These are phyloP conservation scores for Serendipita vermifera DNA, from an alignment of 768 basidiomycete species.

Conservation along the genomic window DNA sequence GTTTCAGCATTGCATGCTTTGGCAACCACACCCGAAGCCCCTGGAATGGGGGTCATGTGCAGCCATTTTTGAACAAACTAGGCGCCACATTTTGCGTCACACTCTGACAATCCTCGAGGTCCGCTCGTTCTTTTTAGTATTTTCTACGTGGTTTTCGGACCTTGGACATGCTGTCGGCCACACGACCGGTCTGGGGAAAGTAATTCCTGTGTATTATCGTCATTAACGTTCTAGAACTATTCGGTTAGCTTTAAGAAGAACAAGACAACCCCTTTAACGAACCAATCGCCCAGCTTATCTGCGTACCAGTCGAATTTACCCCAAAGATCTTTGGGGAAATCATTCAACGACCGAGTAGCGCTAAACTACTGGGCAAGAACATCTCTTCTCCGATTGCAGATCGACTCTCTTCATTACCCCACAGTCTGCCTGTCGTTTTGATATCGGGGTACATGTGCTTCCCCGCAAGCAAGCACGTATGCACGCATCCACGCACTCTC, in stretches of 20 bases:
- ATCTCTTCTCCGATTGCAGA: neutral
- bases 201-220: neutral
- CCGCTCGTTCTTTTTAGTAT: neutral
- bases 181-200: neutral
- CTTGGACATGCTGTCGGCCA: neutral
- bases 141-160: neutral
- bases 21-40: too few relatives aligned
- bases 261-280: too few relatives aligned
- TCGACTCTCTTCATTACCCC: neutral
- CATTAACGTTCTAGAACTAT: too few relatives aligned
- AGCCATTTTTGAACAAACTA: too few relatives aligned
- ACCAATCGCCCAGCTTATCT: neutral
- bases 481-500: too few relatives aligned
- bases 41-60: too few relatives aligned
- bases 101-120: too few relatives aligned
- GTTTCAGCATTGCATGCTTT: too few relatives aligned
- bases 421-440: neutral
- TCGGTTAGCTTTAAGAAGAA: too few relatives aligned
- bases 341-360: neutral
- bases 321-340: too few relatives aligned
- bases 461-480: too few relatives aligned
- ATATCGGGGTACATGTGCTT: neutral
- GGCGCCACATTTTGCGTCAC: too few relatives aligned
- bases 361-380: constrained; percentile 1
- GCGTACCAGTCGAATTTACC: neutral